Evolutionary conservation across 139 green algal genomes (phyloP).

Genomic region (Zygnema circumcarinatum): DNA sequence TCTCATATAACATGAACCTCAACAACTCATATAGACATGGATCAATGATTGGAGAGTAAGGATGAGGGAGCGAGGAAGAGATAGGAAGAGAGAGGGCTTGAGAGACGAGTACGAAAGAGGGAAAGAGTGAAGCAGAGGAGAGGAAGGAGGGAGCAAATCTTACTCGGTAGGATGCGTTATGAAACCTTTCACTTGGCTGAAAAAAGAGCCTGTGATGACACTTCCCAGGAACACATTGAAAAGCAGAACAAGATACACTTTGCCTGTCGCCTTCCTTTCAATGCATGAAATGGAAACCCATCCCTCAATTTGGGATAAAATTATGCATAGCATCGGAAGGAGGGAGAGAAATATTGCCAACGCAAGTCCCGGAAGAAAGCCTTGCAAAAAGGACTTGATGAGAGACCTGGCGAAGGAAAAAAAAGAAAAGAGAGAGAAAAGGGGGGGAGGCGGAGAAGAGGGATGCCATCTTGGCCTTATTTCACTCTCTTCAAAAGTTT

Average conservation of each 20-base stretch:
- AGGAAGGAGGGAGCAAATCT: not conserved
- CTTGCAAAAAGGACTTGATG: constrained; percentile 39
- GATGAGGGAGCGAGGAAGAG: not conserved
- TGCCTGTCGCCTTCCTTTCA: constrained; percentile 29
- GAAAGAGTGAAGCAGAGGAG: not conserved
- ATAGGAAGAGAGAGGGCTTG: not conserved
- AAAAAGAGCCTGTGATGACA: constrained; percentile 29
- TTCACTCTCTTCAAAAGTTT: too few species aligned
- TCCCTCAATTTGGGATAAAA: constrained; percentile 54
- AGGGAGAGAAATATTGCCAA: constrained; percentile 51
- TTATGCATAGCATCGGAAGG: constrained; percentile 31
- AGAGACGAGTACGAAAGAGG: not conserved
- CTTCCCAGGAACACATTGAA: constrained; percentile 56
- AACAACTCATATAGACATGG: not conserved
- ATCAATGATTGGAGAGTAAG: not conserved
- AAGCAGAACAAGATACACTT: constrained; percentile 55
- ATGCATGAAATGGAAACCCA: constrained; percentile 10
- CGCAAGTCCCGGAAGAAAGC: constrained; percentile 54
- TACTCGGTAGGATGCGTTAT: constrained; percentile 38
- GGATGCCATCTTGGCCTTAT: too few species aligned
- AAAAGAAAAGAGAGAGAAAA: not conserved
- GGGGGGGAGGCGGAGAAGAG: too few species aligned
- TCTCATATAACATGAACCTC: too few species aligned
- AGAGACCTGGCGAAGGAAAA: not conserved
- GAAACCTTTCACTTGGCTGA: constrained; percentile 34